Evolutionary conservation across 768 basidiomycete genomes (phyloP).

Genomic region (Pulveroboletus frians): DNA sequence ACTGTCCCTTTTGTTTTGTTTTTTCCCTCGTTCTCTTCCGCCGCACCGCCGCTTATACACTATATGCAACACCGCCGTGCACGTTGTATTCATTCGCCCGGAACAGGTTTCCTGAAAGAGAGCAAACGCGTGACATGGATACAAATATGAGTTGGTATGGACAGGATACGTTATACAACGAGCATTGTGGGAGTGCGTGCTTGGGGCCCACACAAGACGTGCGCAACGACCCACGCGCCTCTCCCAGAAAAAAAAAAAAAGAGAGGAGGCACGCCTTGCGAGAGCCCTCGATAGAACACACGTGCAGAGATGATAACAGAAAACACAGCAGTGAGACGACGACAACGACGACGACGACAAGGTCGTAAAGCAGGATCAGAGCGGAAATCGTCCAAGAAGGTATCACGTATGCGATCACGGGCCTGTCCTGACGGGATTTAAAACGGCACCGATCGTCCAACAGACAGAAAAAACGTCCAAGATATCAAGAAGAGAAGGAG

Average conservation of each 20-base stretch:
- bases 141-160: constrained; percentile 16
- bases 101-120: too few species aligned
- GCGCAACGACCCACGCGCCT: neutral
- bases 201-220: neutral
- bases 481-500: constrained; percentile 16
- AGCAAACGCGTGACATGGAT: constrained; percentile 14
- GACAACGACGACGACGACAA: neutral
- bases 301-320: neutral
- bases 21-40: neutral
- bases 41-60: neutral
- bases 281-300: neutral
- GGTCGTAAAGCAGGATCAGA: constrained; percentile 9
- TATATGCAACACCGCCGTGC: too few species aligned
- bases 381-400: constrained; percentile 19
- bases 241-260: too few species aligned
- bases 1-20: neutral
- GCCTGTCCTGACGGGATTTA: neutral
- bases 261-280: too few species aligned
- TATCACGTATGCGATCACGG: constrained; percentile 11
- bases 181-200: too few species aligned
- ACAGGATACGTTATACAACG: constrained; percentile 13
- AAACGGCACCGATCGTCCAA: constrained; percentile 3
- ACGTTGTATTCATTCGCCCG: neutral
- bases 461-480: constrained; percentile 15
- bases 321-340: constrained; percentile 8